Conservation (phyloP, 345 rosid species). For the Sapria himalayana region DNA sequence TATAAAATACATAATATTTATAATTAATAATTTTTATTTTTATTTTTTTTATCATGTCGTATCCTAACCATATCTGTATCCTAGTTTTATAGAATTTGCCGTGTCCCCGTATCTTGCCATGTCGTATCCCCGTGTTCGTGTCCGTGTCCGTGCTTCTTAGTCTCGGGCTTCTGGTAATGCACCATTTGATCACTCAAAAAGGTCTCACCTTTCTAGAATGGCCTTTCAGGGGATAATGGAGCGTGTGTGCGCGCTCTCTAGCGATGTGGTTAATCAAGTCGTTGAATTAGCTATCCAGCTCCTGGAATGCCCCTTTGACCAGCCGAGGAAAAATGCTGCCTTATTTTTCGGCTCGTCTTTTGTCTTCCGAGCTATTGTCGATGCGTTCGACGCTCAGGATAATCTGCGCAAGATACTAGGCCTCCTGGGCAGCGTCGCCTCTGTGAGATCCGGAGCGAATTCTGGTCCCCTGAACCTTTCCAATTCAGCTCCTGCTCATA, state of each 20-base stretch:
- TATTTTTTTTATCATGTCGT: no score
- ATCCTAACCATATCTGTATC: no score
- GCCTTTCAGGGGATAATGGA: conserved; percentile 80
- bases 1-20: no score
- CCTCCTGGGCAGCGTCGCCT: conserved; percentile 63
- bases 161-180: no score
- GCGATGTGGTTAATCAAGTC: conserved; percentile 54
- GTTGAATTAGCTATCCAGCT: conserved; percentile 81
- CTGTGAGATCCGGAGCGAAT: conserved; percentile 77
- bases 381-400: conserved; percentile 88
- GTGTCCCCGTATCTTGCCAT: no score
- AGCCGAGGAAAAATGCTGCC: conserved; percentile 81
- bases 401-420: conserved; percentile 65
- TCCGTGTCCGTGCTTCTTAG: no score
- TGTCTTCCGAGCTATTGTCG: conserved; percentile 86
- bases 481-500: conserved; percentile 27
- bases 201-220: not conserved
- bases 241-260: conserved; percentile 89
- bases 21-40: no score
- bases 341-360: conserved; percentile 89
- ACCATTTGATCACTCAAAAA: conserved; percentile 8
- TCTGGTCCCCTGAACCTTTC: conserved; percentile 31
- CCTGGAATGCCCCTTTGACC: conserved; percentile 73
- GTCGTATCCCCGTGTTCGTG: no score
- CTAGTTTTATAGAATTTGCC: no score